Conservation (phyloP, 495 filamentous ascomycete species). For the Penicillium samsonianum region DNA sequence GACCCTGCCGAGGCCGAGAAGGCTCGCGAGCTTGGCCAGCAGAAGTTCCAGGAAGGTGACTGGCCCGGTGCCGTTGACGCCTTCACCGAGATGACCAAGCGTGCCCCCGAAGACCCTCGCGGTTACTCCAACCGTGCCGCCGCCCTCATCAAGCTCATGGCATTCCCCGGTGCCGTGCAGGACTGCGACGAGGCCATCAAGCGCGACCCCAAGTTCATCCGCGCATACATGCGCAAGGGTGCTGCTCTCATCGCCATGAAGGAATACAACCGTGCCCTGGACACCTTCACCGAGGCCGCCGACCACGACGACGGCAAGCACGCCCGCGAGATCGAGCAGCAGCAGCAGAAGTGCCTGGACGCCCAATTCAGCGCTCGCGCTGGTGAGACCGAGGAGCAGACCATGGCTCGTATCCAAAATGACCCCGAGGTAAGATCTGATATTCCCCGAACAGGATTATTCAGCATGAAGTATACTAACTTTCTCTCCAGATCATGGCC, state of each 20-base stretch:
- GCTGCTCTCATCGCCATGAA: conserved; percentile 94
- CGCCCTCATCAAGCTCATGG: conserved; percentile 92
- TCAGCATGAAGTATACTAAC: conserved; percentile 33
- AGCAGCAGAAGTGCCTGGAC: conserved; percentile 90
- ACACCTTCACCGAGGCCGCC: conserved; percentile 79
- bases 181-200: conserved; percentile 92
- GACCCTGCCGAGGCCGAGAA: conserved; percentile 91
- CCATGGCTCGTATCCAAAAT: conserved; percentile 83
- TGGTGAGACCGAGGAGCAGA: conserved; percentile 96
- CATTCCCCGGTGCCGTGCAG: conserved; percentile 87
- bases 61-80: conserved; percentile 96
- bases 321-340: conserved; percentile 85
- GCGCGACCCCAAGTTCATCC: conserved; percentile 89
- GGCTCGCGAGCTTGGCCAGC: conserved; percentile 89
- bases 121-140: conserved; percentile 97
- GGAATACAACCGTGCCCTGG: conserved; percentile 91
- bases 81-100: conserved; percentile 97
- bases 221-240: conserved; percentile 92
- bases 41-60: conserved; percentile 94
- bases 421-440: conserved; percentile 79
- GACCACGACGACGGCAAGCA: conserved; percentile 80
- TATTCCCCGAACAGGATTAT: background rate
- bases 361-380: conserved; percentile 86
- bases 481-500: conserved; percentile 65
- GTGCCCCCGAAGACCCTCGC: conserved; percentile 86